Conservation (phyloP, 1,284 basidiomycete genomes). For the Puccinia horiana region DNA sequence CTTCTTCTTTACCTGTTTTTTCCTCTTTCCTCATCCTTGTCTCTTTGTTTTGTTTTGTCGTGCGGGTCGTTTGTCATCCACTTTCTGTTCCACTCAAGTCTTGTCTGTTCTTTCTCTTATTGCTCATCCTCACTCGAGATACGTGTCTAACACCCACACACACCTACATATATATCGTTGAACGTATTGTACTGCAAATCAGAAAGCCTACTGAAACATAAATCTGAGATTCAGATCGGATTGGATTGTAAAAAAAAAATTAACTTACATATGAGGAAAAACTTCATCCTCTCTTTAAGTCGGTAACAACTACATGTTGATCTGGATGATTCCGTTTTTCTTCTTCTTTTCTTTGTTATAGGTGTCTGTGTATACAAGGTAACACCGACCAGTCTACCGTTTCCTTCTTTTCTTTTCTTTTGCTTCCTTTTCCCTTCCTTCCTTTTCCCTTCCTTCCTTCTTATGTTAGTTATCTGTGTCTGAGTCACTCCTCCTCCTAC, state of each 20-base stretch:
- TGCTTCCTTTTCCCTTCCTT: neutral
- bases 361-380: neutral
- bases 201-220: too few species aligned
- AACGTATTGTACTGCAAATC: too few species aligned
- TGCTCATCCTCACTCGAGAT: too few species aligned
- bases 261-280: neutral
- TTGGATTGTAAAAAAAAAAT: neutral
- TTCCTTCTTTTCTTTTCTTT: neutral
- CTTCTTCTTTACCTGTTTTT: too few species aligned
- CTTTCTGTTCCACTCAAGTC: too few species aligned
- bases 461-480: too few species aligned
- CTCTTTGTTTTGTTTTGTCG: neutral
- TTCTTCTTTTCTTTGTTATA: neutral
- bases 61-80: too few species aligned
- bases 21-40: neutral
- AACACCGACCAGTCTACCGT: too few species aligned
- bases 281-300: neutral
- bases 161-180: too few species aligned
- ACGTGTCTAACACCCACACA: too few species aligned
- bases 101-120: too few species aligned
- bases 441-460: neutral
- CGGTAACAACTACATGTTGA: neutral
- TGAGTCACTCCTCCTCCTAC: too few species aligned
- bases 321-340: neutral
- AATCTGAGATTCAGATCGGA: neutral